Percentiles rank a stretch among this genome's conserved stretches.
phyloP scores from a whole-genome alignment of 163 green algal species.

The Picocystis sp. region DNA sequence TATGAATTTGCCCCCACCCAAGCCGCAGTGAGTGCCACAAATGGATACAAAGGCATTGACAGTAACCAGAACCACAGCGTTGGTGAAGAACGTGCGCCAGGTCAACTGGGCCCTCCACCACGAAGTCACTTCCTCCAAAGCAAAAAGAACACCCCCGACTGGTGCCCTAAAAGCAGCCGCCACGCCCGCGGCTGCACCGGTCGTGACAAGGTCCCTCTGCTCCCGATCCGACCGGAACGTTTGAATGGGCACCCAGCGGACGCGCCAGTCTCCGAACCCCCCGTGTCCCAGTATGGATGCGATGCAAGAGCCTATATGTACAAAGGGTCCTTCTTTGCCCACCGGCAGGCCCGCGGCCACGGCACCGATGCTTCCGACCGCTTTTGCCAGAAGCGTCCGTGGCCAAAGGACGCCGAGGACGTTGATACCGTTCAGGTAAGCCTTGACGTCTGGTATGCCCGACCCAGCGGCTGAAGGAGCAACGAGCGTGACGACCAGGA shows the following conservation, averaged over 20 bases:
- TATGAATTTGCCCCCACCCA: constrained; percentile 49
- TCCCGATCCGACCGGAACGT: constrained; percentile 28
- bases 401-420: constrained; percentile 43
- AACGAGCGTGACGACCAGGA: constrained; percentile 30
- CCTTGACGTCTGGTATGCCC: constrained; percentile 53
- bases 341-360: constrained; percentile 54
- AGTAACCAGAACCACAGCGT: constrained; percentile 33
- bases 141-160: constrained; percentile 65
- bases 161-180: constrained; percentile 60
- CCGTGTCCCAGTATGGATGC: constrained; percentile 46
- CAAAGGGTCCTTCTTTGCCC: constrained; percentile 67
- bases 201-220: constrained; percentile 52
- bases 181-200: constrained; percentile 50
- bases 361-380: constrained; percentile 35
- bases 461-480: constrained; percentile 46
- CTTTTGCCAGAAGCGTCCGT: constrained; percentile 50
- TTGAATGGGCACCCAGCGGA: no score
- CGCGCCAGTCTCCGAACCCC: background rate
- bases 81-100: constrained; percentile 69
- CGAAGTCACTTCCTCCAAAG: constrained; percentile 59
- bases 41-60: background rate
- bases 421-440: constrained; percentile 63
- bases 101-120: constrained; percentile 39
- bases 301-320: constrained; percentile 58
- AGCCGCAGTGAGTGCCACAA: constrained; percentile 13